Conservation (phyloP, 2,329 filamentous ascomycete genomes). For the Cytospora mali region DNA sequence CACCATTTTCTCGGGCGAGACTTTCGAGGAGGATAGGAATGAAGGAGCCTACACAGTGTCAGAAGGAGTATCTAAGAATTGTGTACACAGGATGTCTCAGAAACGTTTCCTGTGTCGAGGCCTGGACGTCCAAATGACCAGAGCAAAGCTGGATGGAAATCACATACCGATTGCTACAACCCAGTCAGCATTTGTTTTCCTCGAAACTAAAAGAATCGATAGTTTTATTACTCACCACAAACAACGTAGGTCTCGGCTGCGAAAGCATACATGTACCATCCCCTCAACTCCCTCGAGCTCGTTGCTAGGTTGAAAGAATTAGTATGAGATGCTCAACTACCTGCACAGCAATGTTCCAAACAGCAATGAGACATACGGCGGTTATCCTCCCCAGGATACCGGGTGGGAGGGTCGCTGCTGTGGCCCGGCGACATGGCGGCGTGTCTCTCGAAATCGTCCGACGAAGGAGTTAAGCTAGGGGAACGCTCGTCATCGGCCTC, state of each 20-base stretch:
- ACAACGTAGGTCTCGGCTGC: conserved; percentile 96
- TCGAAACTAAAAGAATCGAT: not conserved
- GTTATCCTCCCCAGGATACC: conserved; percentile 82
- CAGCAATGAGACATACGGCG: conserved; percentile 46
- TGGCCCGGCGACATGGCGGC: conserved; percentile 17
- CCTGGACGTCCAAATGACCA: not conserved
- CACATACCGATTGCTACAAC: conserved; percentile 36
- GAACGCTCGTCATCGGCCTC: conserved; percentile 73
- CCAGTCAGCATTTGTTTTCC: too few species aligned
- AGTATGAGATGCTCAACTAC: conserved; percentile 1
- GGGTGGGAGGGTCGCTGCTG: conserved; percentile 35
- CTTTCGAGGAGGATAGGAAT: conserved; percentile 95
- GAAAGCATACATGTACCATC: conserved; percentile 97
- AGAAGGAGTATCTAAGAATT: too few species aligned
- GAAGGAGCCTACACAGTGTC: conserved; percentile 69
- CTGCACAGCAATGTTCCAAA: not conserved
- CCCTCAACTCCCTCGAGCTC: conserved; percentile 81
- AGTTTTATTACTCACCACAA: conserved; percentile 65
- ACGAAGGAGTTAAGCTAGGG: conserved; percentile 37
- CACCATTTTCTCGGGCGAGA: conserved; percentile 87
- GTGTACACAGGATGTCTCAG: too few species aligned
- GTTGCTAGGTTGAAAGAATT: conserved; percentile 54
- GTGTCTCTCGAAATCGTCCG: conserved; percentile 20
- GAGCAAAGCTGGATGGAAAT: not conserved
- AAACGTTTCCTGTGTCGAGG: too few species aligned